These are phyloP conservation scores for Xylaria hypoxylon DNA, from an alignment of 2,329 filamentous ascomycete genomes.

Conservation along the genomic window DNA sequence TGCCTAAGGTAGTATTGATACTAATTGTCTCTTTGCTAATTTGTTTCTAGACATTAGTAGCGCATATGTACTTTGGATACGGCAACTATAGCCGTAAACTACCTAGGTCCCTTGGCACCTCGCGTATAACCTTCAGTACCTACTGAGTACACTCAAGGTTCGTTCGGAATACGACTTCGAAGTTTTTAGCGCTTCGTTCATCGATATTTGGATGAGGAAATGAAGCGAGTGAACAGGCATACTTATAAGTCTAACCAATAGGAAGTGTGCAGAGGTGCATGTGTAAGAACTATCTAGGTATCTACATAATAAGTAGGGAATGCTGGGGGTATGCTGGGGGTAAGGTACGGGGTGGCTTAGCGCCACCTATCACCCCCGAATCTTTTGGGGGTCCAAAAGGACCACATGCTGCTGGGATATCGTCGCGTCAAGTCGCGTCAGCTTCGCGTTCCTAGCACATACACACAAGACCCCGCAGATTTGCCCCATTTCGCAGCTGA, in stretches of 20 bases:
- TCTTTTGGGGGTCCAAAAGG: slow-evolving; percentile 2
- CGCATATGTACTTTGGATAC: background rate
- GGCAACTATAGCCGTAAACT: slow-evolving; percentile 27
- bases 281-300: slow-evolving; percentile 5
- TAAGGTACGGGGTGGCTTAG: slow-evolving; percentile 1
- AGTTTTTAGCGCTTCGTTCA: background rate
- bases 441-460: slow-evolving; percentile 41
- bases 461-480: slow-evolving; percentile 17
- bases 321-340: slow-evolving; percentile 14
- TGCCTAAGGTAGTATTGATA: background rate
- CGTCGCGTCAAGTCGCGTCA: slow-evolving; percentile 46
- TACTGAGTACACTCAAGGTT: no score
- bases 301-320: background rate
- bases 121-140: no score
- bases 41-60: background rate
- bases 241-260: background rate
- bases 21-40: background rate
- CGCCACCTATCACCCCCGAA: background rate
- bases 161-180: background rate
- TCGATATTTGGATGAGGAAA: slow-evolving; percentile 10
- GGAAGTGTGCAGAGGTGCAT: slow-evolving; percentile 4
- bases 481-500: slow-evolving; percentile 16
- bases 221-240: background rate
- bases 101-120: background rate
- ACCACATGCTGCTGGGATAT: slow-evolving; percentile 1